Evolutionary conservation across 2,329 filamentous ascomycete genomes (phyloP).

Genomic region (Trichoderma sp.): DNA sequence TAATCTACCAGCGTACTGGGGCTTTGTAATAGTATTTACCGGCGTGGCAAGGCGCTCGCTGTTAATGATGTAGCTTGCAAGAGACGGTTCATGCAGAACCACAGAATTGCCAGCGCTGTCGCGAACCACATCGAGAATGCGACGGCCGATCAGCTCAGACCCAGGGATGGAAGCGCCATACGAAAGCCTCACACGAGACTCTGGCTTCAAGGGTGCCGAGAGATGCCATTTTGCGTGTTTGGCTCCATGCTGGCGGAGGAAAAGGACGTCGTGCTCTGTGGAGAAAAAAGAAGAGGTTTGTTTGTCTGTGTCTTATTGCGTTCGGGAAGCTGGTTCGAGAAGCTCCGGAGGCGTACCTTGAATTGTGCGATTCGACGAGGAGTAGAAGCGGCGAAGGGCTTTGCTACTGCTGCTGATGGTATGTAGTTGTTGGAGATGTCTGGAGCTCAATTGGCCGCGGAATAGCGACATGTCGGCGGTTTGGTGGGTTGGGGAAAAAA

Average conservation of each 20-base stretch:
- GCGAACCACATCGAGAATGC: slow-evolving; percentile 55
- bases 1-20: neutral
- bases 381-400: slow-evolving; percentile 24
- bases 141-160: slow-evolving; percentile 61
- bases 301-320: neutral
- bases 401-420: neutral
- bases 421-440: neutral
- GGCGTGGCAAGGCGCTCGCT: slow-evolving; percentile 72
- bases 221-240: slow-evolving; percentile 39
- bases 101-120: slow-evolving; percentile 50
- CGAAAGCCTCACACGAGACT: slow-evolving; percentile 33
- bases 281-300: neutral
- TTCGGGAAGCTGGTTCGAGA: neutral
- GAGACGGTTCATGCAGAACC: slow-evolving; percentile 61
- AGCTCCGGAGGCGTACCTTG: slow-evolving; percentile 25
- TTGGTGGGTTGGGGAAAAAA: neutral
- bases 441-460: neutral
- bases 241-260: slow-evolving; percentile 39
- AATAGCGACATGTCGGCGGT: neutral
- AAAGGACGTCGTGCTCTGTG: slow-evolving; percentile 41
- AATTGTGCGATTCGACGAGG: slow-evolving; percentile 29
- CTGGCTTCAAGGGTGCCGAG: slow-evolving; percentile 35
- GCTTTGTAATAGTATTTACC: slow-evolving; percentile 21
- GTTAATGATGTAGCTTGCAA: slow-evolving; percentile 70
- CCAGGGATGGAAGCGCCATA: slow-evolving; percentile 50